Conservation (phyloP, 2,329 filamentous ascomycete species). For the Penicillium decumbens region DNA sequence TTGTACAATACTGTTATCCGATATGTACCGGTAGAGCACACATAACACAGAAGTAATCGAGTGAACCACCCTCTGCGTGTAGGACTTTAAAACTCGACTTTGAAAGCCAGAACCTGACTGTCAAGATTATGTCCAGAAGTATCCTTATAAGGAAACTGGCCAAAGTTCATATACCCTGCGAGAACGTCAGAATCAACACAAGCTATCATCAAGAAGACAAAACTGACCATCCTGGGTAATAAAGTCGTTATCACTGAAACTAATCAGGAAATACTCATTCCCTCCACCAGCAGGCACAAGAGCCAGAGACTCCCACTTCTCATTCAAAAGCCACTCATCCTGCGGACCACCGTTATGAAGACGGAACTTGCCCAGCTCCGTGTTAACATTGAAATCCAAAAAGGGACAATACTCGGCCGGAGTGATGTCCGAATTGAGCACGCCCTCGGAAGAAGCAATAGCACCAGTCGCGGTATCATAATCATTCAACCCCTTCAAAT, state of each 20-base stretch:
- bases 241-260: conserved; percentile 68
- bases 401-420: conserved; percentile 62
- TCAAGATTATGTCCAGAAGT: conserved; percentile 55
- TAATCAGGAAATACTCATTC: conserved; percentile 64
- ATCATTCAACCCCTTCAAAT: conserved; percentile 50
- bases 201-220: background rate
- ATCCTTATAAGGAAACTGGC: conserved; percentile 54
- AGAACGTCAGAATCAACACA: conserved; percentile 9
- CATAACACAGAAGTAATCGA: no score
- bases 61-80: no score
- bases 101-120: conserved; percentile 61
- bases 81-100: conserved; percentile 22
- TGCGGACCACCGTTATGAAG: conserved; percentile 64
- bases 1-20: background rate
- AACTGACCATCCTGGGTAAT: conserved; percentile 62
- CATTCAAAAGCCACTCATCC: conserved; percentile 59
- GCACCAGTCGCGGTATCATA: conserved; percentile 40
- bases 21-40: no score
- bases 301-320: conserved; percentile 71
- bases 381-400: conserved; percentile 64
- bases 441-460: conserved; percentile 49
- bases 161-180: conserved; percentile 54
- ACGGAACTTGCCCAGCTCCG: conserved; percentile 60
- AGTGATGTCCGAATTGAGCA: conserved; percentile 51
- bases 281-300: conserved; percentile 56